Percentiles rank a stretch among this genome's conserved stretches.
phyloP scores from a whole-genome alignment of 139 green algal genomes.

The Tetradesmus obliquus region DNA sequence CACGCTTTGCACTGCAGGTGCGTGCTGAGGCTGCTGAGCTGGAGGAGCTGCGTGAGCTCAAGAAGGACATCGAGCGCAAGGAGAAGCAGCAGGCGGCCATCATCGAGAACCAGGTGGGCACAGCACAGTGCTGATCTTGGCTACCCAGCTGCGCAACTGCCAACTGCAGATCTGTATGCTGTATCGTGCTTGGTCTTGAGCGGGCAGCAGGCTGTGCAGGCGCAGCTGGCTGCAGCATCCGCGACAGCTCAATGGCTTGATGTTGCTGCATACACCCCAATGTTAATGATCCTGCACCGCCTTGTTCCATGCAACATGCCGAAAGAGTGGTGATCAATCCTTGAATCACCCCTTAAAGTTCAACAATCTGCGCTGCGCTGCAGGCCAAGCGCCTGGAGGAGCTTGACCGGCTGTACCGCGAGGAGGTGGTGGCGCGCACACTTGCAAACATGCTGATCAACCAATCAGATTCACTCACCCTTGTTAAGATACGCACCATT shows the following conservation, averaged over 20 bases:
- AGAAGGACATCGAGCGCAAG: slow-evolving; percentile 91
- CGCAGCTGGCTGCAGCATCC: neutral
- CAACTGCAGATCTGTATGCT: neutral
- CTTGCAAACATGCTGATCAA: too few relatives aligned
- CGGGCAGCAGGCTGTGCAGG: too few relatives aligned
- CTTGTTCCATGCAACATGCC: too few relatives aligned
- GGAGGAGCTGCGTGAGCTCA: slow-evolving; percentile 94
- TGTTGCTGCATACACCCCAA: too few relatives aligned
- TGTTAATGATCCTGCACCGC: too few relatives aligned
- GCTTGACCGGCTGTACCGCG: slow-evolving; percentile 94
- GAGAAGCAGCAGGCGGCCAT: slow-evolving; percentile 90
- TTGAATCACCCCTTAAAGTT: too few relatives aligned
- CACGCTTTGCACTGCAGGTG: neutral
- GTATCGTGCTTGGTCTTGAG: neutral
- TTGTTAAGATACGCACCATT: too few relatives aligned
- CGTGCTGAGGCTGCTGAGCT: slow-evolving; percentile 83
- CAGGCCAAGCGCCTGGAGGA: slow-evolving; percentile 87
- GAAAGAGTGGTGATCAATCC: too few relatives aligned
- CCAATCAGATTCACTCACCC: too few relatives aligned
- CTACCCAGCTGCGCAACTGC: neutral
- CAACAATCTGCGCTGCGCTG: neutral
- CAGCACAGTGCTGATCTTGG: too few relatives aligned
- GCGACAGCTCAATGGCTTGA: neutral
- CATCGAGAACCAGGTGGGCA: slow-evolving; percentile 79
- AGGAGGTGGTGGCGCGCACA: slow-evolving; percentile 81